phyloP scores from a whole-genome alignment of 2,329 filamentous ascomycete genomes.

The Pezicula carpinea region DNA sequence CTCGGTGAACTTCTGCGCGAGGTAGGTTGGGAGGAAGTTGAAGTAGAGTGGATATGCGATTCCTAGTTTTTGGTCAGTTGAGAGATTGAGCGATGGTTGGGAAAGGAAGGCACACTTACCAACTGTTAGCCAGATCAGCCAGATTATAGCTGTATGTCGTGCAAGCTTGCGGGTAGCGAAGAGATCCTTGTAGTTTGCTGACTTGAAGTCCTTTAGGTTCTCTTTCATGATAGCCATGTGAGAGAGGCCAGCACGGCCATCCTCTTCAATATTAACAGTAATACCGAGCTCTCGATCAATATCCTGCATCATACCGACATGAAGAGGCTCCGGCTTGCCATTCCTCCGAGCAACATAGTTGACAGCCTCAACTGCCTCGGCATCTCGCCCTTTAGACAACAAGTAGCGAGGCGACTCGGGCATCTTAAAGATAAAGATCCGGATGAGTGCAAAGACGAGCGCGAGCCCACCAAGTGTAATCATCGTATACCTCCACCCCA shows the following conservation, averaged over 20 bases:
- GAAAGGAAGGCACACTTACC: not conserved
- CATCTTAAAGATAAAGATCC: conserved; percentile 43
- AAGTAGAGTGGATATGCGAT: conserved; percentile 11
- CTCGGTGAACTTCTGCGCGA: conserved; percentile 6
- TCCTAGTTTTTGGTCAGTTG: not conserved
- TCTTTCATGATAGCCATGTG: conserved; percentile 3
- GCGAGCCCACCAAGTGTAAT: conserved; percentile 41
- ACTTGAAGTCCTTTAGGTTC: conserved; percentile 7
- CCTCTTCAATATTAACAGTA: conserved; percentile 3
- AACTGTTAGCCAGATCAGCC: conserved; percentile 9
- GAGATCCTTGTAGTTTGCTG: conserved; percentile 6
- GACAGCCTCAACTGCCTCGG: conserved; percentile 61
- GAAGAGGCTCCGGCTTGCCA: conserved; percentile 38
- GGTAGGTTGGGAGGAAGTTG: conserved; percentile 9
- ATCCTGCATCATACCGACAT: conserved; percentile 39
- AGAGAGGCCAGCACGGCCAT: conserved; percentile 3
- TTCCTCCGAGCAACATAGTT: conserved; percentile 40
- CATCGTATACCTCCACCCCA: conserved; percentile 47
- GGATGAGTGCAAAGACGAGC: conserved; percentile 38
- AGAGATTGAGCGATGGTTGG: not conserved
- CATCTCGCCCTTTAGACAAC: conserved; percentile 89
- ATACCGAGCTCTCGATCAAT: conserved; percentile 30
- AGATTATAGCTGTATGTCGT: conserved; percentile 4
- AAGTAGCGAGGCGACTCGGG: conserved; percentile 95
- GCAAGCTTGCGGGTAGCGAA: conserved; percentile 5